These are phyloP conservation scores for Nyssa sinensis DNA, from an alignment of 148 eudicot species.

Conservation along the genomic window DNA sequence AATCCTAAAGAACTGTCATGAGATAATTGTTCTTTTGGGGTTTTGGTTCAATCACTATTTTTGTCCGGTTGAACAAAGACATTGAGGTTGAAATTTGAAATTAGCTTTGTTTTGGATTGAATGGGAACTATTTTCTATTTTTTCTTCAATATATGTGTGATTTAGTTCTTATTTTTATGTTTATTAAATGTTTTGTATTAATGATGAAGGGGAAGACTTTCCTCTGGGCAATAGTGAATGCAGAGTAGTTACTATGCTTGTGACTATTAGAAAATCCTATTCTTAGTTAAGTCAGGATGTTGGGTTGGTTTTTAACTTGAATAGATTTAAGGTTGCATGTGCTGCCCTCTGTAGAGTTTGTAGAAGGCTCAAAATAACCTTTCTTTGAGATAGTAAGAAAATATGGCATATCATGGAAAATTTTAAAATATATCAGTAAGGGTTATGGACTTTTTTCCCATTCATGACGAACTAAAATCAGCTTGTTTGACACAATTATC, in stretches of 20 bases:
- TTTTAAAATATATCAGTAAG: not conserved
- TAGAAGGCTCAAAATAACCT: not conserved
- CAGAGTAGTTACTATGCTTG: not conserved
- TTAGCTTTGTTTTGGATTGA: not conserved
- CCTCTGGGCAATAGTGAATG: not conserved
- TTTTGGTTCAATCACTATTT: slow-evolving; percentile 12
- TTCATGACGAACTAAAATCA: not conserved
- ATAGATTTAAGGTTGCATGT: not conserved
- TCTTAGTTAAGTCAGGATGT: not conserved
- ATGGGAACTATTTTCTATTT: not conserved
- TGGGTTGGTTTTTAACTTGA: not conserved
- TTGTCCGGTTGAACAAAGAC: slow-evolving; percentile 9
- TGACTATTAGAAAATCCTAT: not conserved
- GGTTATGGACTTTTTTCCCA: not conserved
- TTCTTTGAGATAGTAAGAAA: not conserved
- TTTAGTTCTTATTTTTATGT: not conserved
- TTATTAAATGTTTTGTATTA: not conserved
- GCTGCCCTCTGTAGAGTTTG: not conserved
- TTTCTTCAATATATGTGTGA: not conserved
- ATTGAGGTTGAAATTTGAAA: not conserved
- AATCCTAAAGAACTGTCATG: not conserved
- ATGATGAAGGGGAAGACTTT: not conserved
- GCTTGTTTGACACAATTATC: not conserved
- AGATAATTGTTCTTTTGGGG: not conserved
- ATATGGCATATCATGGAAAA: not conserved